Base-by-base conservation (phyloP, 106 monocot species). In the Allium fistulosum region DNA sequence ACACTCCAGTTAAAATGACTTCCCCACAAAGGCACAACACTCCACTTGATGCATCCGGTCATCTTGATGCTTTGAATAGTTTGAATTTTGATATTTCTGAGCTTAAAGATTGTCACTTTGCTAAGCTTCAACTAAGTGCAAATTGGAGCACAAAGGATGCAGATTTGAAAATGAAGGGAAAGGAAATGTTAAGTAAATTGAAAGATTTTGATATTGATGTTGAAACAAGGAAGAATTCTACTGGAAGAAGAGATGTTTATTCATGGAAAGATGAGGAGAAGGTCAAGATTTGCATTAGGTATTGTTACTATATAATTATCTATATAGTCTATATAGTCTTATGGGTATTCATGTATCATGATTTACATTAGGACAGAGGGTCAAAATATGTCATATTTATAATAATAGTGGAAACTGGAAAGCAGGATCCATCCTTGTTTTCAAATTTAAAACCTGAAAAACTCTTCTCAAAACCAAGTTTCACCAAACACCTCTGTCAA, bases 1-100 rank as follows among this genome's bases (percentile, higher is more conserved):
- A 85, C 61, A 91, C 96, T 65, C 96, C 96, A 11, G 61, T 87
- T 26, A 86, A 84, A 74, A 77, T 63, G 69, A 70, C 84, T 49
- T 97, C 95, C 16, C 95, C 96, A 12, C 69, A 78, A 4, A 74
- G 96, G 69, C 92, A 97, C 76, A 92, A 97, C 70, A 97, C 92
- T 26, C 96, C 96, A 6, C 74, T 83, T 9, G 66, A 80, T 72
- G 70, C 80, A 69, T 97, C 92, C 15, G 96, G 92, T 1, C 80
- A 80, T 12, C 17, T 92, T 58, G 69, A 71, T 49, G 56, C 80
- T 15, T 70, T 74, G 55, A 77, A 69, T 61, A 50, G 79, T 46
- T 62, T 55, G 73, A 37, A 5, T 37, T 71, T 78, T 47, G 74
- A 83, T 71, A 74, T 88, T 28, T 84, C 86, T 11, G 88, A 89